phyloP scores from a whole-genome alignment of 2,329 filamentous ascomycete species.

The Pseudogymnoascus sp. region DNA sequence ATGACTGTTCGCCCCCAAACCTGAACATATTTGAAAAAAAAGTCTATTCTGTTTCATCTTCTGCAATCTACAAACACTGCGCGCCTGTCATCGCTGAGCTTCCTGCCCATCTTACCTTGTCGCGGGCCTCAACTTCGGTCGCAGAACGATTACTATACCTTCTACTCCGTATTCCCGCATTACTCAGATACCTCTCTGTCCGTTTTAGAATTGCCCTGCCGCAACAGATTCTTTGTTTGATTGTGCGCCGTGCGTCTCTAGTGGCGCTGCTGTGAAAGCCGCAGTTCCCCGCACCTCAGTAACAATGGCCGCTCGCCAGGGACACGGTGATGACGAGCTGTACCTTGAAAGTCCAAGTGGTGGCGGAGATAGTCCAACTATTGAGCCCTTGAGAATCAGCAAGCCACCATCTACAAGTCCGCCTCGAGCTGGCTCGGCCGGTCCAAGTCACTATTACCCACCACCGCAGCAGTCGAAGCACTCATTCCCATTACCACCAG shows the following conservation, averaged over 20 bases:
- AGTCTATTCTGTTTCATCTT: slow-evolving; percentile 16
- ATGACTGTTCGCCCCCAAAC: slow-evolving; percentile 1
- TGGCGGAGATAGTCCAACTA: slow-evolving; percentile 60
- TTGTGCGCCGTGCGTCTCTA: slow-evolving; percentile 1
- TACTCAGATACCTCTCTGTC: not conserved
- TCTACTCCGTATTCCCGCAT: slow-evolving; percentile 11
- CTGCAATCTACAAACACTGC: slow-evolving; percentile 14
- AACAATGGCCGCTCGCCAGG: slow-evolving; percentile 38
- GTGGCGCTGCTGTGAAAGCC: not conserved
- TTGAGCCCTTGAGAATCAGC: slow-evolving; percentile 77
- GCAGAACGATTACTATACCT: slow-evolving; percentile 21
- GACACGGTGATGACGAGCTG: slow-evolving; percentile 71
- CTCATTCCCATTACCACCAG: slow-evolving; percentile 56
- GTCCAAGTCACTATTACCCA: slow-evolving; percentile 35
- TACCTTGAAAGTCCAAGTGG: slow-evolving; percentile 52
- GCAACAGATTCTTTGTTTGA: not conserved
- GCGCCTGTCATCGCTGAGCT: slow-evolving; percentile 16
- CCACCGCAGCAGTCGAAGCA: slow-evolving; percentile 42
- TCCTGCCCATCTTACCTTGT: slow-evolving; percentile 13
- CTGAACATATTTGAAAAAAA: slow-evolving; percentile 14
- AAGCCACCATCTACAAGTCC: slow-evolving; percentile 64
- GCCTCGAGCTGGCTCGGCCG: slow-evolving; percentile 24
- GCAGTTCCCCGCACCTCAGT: slow-evolving; percentile 9
- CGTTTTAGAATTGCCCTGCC: not conserved
- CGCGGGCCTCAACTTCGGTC: slow-evolving; percentile 19